Conservation (phyloP, 2,329 filamentous ascomycete species). For the Fusarium gaditjirri region DNA sequence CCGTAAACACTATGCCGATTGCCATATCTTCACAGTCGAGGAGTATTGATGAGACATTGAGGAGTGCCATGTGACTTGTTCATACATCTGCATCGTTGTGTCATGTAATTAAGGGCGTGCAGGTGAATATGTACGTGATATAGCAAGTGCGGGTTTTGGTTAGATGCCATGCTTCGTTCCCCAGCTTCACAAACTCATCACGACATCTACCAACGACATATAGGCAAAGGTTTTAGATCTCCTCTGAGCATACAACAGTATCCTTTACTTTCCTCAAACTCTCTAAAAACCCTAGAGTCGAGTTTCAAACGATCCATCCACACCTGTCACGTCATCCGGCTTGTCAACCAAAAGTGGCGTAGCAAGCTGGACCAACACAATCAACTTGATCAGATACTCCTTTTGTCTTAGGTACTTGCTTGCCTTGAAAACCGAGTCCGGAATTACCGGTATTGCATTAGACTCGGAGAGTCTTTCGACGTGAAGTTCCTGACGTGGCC, state of each 20-base stretch:
- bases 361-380: neutral
- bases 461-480: neutral
- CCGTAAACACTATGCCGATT: neutral
- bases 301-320: neutral
- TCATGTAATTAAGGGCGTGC: neutral
- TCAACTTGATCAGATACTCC: neutral
- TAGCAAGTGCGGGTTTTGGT: neutral
- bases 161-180: neutral
- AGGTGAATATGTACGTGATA: constrained; percentile 2
- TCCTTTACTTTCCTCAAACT: neutral
- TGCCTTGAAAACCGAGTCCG: neutral
- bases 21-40: rapidly evolving
- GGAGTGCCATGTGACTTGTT: neutral
- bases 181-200: neutral
- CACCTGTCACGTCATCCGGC: neutral
- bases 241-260: neutral
- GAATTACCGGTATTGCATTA: neutral
- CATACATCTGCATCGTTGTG: neutral
- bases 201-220: neutral
- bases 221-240: neutral
- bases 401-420: neutral
- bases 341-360: neutral
- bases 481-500: neutral
- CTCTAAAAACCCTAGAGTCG: neutral
- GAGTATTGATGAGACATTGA: neutral